A percentile compares a stretch with the other conserved stretches of the same genome.
phyloP scores from a whole-genome alignment of 108 stramenopile species.

The Skeletonema grethae region DNA sequence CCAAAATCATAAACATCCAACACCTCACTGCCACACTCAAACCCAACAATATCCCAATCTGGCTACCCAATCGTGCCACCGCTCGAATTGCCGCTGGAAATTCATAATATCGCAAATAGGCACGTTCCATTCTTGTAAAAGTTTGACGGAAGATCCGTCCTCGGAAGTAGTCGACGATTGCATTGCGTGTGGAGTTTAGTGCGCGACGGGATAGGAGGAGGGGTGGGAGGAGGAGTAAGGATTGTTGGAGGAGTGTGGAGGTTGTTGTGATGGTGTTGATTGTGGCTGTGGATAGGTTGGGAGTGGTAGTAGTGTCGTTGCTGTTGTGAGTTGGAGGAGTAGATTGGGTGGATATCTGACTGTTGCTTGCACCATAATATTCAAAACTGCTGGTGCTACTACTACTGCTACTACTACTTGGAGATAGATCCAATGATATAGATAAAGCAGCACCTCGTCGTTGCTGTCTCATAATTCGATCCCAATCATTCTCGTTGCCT shows the following conservation, averaged over 20 bases:
- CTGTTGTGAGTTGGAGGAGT: neutral
- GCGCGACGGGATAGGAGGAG: conserved; percentile 40
- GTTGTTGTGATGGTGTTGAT: neutral
- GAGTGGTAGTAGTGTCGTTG: neutral
- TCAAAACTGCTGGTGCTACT: neutral
- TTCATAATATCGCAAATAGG: conserved; percentile 63
- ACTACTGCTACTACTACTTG: neutral
- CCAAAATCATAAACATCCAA: conserved; percentile 40
- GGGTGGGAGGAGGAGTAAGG: conserved; percentile 30
- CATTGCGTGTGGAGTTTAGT: conserved; percentile 37
- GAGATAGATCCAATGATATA: conserved; percentile 16
- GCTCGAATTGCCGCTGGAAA: conserved; percentile 59
- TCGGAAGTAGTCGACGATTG: conserved; percentile 59
- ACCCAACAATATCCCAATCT: conserved; percentile 49
- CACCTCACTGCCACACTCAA: conserved; percentile 38
- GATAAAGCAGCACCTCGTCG: conserved; percentile 6
- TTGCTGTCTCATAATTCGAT: neutral
- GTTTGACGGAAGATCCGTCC: conserved; percentile 67
- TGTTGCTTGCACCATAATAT: neutral
- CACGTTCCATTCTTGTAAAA: conserved; percentile 50
- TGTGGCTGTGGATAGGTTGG: neutral
- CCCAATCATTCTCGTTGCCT: conserved; percentile 9
- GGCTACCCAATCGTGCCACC: conserved; percentile 34
- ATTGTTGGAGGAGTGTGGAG: conserved; percentile 17
- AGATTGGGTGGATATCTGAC: conserved; percentile 12